A percentile compares a stretch with the other conserved stretches of the same genome.
These are phyloP conservation scores for Talaromyces amestolkiae DNA, from an alignment of 2,329 filamentous ascomycete species.

Conservation along the genomic window DNA sequence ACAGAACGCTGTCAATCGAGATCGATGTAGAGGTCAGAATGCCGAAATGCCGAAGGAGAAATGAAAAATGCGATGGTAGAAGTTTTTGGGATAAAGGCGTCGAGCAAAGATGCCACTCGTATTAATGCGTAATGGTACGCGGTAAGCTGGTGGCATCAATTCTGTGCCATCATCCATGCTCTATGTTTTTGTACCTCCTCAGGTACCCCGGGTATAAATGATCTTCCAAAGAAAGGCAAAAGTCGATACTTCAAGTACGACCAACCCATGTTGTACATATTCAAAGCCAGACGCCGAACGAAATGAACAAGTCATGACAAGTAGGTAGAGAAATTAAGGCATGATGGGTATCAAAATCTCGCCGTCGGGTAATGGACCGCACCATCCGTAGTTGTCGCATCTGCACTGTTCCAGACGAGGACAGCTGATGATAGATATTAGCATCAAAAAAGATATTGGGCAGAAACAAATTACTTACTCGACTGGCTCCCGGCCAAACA, in stretches of 20 bases:
- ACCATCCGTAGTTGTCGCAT: slow-evolving; percentile 33
- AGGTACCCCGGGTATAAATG: neutral
- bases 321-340: neutral
- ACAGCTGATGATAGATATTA: slow-evolving; percentile 22
- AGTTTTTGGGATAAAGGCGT: neutral
- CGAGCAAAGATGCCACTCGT: neutral
- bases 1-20: neutral
- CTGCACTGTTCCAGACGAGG: slow-evolving; percentile 32
- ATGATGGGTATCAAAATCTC: slow-evolving; percentile 22
- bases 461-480: slow-evolving; percentile 23
- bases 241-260: slow-evolving; percentile 5
- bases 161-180: neutral
- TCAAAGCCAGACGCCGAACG: slow-evolving; percentile 3
- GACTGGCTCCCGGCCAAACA: slow-evolving; percentile 31
- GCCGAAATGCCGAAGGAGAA: neutral
- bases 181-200: neutral
- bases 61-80: neutral
- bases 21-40: neutral
- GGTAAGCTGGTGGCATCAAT: neutral
- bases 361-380: slow-evolving; percentile 30
- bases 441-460: neutral
- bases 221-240: neutral
- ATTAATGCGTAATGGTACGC: neutral
- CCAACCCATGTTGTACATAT: slow-evolving; percentile 8
- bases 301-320: slow-evolving; percentile 3